Conservation (phyloP, 2,329 filamentous ascomycete species). For the Pezicula rhizophila region DNA sequence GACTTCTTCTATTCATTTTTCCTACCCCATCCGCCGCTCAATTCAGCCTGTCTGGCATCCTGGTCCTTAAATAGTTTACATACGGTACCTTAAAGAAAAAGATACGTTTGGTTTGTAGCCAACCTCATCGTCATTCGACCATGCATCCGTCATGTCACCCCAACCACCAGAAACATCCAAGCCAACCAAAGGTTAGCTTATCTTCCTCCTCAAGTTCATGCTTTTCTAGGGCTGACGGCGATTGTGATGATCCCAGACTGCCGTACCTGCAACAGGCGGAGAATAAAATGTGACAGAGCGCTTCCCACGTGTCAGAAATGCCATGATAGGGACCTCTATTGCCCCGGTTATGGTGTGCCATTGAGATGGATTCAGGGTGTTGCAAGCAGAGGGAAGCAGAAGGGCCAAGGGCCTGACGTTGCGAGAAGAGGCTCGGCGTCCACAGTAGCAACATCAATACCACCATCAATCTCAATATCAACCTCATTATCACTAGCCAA, state of each 20-base stretch:
- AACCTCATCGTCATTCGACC: no score
- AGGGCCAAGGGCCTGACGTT: background rate
- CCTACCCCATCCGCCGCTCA: no score
- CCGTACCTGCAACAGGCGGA: slow-evolving; percentile 28
- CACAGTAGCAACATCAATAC: no score
- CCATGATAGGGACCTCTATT: slow-evolving; percentile 26
- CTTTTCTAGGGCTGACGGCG: background rate
- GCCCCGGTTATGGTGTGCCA: slow-evolving; percentile 28
- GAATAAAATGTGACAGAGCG: slow-evolving; percentile 30
- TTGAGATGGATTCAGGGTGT: slow-evolving; percentile 30
- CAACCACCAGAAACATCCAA: no score
- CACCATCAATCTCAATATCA: background rate
- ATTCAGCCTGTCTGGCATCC: no score
- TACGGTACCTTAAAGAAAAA: no score
- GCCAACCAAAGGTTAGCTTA: background rate
- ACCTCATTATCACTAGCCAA: no score
- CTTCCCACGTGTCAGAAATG: slow-evolving; percentile 31
- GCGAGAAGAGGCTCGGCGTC: background rate
- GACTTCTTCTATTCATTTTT: no score
- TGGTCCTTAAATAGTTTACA: no score
- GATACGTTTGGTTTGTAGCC: no score
- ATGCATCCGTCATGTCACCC: no score
- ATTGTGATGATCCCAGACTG: slow-evolving; percentile 18
- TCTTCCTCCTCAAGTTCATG: background rate
- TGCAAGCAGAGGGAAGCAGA: slow-evolving; percentile 9